Evolutionary conservation across 495 filamentous ascomycete species (phyloP).

Genomic region (Rusavskia elegans): DNA sequence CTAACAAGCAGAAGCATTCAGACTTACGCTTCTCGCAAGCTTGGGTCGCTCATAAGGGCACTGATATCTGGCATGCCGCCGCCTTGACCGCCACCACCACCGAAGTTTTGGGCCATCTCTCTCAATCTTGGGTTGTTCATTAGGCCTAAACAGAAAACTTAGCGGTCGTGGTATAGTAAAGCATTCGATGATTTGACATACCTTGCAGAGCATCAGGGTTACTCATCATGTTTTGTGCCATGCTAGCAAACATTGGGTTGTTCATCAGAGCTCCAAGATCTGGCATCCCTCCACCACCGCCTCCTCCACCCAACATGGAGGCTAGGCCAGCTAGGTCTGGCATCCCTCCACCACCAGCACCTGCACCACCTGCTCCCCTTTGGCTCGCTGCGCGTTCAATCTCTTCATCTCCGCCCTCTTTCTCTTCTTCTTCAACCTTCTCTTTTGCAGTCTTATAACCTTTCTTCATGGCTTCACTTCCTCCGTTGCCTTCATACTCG

Average conservation of each 20-base stretch:
- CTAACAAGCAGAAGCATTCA: background rate
- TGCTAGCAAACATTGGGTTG: slow-evolving; percentile 92
- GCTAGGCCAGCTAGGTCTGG: slow-evolving; percentile 62
- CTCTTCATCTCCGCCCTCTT: slow-evolving; percentile 29
- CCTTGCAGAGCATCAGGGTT: slow-evolving; percentile 83
- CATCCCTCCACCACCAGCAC: slow-evolving; percentile 48
- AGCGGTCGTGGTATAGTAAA: background rate
- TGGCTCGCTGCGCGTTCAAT: slow-evolving; percentile 26
- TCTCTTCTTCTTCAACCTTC: slow-evolving; percentile 57
- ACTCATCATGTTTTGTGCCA: slow-evolving; percentile 93
- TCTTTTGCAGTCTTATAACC: slow-evolving; percentile 83
- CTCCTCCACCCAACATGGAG: slow-evolving; percentile 51
- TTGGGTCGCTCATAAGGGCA: slow-evolving; percentile 77
- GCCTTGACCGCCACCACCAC: slow-evolving; percentile 30
- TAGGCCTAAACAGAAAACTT: background rate
- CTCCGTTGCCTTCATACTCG: slow-evolving; percentile 83
- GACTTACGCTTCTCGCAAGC: slow-evolving; percentile 82
- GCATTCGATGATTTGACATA: background rate
- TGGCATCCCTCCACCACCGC: slow-evolving; percentile 65
- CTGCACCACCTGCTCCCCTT: slow-evolving; percentile 24
- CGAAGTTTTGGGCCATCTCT: slow-evolving; percentile 58
- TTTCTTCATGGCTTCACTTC: slow-evolving; percentile 80
- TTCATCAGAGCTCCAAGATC: slow-evolving; percentile 76
- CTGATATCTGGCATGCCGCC: slow-evolving; percentile 71
- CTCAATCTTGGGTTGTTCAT: slow-evolving; percentile 81